Conservation (phyloP, 2,329 filamentous ascomycete species). For the Fusarium ambrosium region DNA sequence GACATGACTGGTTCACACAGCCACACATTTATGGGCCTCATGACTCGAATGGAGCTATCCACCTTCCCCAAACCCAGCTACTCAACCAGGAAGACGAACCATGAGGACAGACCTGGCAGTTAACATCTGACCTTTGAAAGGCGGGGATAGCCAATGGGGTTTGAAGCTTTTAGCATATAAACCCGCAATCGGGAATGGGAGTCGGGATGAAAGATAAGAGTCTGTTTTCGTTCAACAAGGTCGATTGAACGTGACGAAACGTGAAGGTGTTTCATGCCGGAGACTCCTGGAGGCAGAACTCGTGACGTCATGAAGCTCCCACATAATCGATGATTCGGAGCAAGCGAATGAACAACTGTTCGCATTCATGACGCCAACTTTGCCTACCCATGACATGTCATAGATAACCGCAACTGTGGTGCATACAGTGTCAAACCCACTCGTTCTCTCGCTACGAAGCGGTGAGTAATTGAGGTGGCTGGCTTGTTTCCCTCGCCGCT, state of each 20-base stretch:
- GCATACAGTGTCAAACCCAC: background rate
- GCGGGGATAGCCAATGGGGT: slow-evolving; percentile 22
- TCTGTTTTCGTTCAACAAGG: slow-evolving; percentile 2
- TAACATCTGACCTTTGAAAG: slow-evolving; percentile 17
- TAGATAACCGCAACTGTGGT: background rate
- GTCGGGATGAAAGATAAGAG: background rate
- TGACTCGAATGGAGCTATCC: slow-evolving; percentile 26
- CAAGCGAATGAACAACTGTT: background rate
- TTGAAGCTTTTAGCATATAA: background rate
- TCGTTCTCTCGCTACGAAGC: background rate
- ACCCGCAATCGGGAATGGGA: background rate
- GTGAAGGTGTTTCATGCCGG: slow-evolving; percentile 5
- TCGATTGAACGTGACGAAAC: slow-evolving; percentile 7
- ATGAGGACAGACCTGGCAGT: slow-evolving; percentile 19
- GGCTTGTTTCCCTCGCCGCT: background rate
- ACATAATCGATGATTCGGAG: background rate
- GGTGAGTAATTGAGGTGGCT: background rate
- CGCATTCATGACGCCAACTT: background rate
- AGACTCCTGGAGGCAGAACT: background rate
- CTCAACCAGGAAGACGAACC: slow-evolving; percentile 11
- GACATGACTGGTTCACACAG: slow-evolving; percentile 27
- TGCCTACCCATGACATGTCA: background rate
- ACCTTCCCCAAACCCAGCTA: slow-evolving; percentile 17
- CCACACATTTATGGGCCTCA: slow-evolving; percentile 33
- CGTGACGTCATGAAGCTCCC: slow-evolving; percentile 26